A percentile compares a stretch with the other conserved stretches of the same genome.
These are phyloP conservation scores for Leccinum olivaceopallidum DNA, from an alignment of 768 basidiomycete genomes.

Conservation along the genomic window DNA sequence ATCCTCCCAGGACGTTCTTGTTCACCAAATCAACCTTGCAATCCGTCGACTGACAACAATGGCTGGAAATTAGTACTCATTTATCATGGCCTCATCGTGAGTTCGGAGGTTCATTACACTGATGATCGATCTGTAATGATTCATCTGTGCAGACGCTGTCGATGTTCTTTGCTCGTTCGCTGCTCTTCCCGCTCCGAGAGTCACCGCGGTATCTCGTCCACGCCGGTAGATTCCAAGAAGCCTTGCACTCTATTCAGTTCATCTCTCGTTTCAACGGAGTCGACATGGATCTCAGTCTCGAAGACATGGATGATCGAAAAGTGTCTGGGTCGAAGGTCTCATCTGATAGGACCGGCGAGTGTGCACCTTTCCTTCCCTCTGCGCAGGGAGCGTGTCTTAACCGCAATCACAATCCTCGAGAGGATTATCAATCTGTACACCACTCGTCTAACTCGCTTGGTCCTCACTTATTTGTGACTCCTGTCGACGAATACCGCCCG, in stretches of 20 bases:
- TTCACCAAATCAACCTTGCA: slow-evolving; percentile 50
- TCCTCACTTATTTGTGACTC: slow-evolving; percentile 21
- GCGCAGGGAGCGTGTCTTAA: slow-evolving; percentile 14
- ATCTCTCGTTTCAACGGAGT: slow-evolving; percentile 89
- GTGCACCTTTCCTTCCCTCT: slow-evolving; percentile 28
- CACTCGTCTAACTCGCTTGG: slow-evolving; percentile 34
- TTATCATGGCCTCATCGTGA: slow-evolving; percentile 66
- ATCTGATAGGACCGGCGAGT: slow-evolving; percentile 21
- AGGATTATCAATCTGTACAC: slow-evolving; percentile 29
- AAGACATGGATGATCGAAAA: slow-evolving; percentile 63
- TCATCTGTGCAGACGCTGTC: slow-evolving; percentile 61
- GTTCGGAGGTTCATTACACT: slow-evolving; percentile 33
- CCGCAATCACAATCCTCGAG: slow-evolving; percentile 18
- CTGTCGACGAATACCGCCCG: slow-evolving; percentile 29
- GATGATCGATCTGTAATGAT: slow-evolving; percentile 25
- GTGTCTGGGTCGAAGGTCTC: slow-evolving; percentile 20
- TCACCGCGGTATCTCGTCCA: slow-evolving; percentile 93
- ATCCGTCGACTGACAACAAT: slow-evolving; percentile 65
- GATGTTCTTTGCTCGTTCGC: slow-evolving; percentile 88
- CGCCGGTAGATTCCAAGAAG: slow-evolving; percentile 81
- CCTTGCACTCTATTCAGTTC: slow-evolving; percentile 75
- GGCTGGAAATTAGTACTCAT: slow-evolving; percentile 91
- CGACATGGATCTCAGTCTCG: slow-evolving; percentile 60
- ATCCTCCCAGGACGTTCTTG: slow-evolving; percentile 81
- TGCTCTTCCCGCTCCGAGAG: slow-evolving; percentile 91